Conservation (phyloP, 352 stramenopile genomes). For the Phytophthora constricta region DNA sequence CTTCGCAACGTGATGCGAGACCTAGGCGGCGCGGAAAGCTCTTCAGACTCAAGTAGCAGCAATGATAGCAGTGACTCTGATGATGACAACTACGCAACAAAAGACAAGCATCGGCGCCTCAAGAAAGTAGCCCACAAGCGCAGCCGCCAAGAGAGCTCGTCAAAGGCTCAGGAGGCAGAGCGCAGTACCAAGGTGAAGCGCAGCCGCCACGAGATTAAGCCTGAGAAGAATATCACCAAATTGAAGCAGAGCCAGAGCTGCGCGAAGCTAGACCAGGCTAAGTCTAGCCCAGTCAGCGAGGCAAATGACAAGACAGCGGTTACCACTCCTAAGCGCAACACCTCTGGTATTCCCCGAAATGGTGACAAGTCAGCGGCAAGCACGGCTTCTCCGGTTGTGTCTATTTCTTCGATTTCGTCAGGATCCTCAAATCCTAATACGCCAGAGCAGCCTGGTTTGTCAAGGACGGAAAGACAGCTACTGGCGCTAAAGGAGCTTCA, state of each 20-base stretch:
- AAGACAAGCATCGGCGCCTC: conserved; percentile 30
- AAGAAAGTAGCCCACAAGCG: conserved; percentile 33
- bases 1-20: conserved; percentile 53
- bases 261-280: conserved; percentile 3
- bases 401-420: conserved; percentile 67
- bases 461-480: conserved; percentile 44
- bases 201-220: conserved; percentile 21
- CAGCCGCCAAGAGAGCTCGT: conserved; percentile 15
- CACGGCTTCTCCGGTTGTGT: conserved; percentile 71
- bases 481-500: conserved; percentile 58
- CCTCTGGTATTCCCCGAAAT: neutral
- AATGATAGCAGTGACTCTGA: conserved; percentile 32
- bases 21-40: conserved; percentile 41
- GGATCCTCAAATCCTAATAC: conserved; percentile 73
- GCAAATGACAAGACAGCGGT: conserved; percentile 13
- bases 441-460: conserved; percentile 49
- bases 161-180: conserved; percentile 24
- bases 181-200: conserved; percentile 29
- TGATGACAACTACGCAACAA: conserved; percentile 5
- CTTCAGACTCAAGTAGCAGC: conserved; percentile 31
- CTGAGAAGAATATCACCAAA: conserved; percentile 18
- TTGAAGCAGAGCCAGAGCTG: conserved; percentile 18
- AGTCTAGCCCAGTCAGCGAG: neutral
- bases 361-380: conserved; percentile 25
- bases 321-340: conserved; percentile 48